phyloP scores from a whole-genome alignment of 1,284 basidiomycete species.

The Tremellales sp. region DNA sequence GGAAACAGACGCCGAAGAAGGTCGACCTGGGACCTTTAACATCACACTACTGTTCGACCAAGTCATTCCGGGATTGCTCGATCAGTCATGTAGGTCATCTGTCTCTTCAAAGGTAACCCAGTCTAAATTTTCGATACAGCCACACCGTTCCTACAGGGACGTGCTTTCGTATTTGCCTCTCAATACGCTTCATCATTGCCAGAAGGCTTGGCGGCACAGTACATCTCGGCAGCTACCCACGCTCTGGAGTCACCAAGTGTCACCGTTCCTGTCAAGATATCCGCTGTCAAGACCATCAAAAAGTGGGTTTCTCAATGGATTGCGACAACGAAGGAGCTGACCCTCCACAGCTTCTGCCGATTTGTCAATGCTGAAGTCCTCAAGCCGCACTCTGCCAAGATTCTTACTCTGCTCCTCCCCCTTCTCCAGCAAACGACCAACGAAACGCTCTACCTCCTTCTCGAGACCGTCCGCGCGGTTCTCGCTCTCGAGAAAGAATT shows the following conservation, averaged over 20 bases:
- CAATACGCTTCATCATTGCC: conserved; percentile 77
- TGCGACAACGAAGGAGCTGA: background rate
- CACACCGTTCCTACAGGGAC: conserved; percentile 84
- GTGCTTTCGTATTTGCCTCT: conserved; percentile 90
- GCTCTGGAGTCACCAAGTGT: conserved; percentile 72
- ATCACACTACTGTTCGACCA: conserved; percentile 69
- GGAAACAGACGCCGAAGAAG: conserved; percentile 64
- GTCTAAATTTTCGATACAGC: conserved; percentile 52
- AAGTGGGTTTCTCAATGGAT: conserved; percentile 57
- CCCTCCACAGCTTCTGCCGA: conserved; percentile 51
- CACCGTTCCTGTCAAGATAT: conserved; percentile 82
- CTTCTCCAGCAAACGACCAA: conserved; percentile 75
- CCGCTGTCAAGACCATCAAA: conserved; percentile 84
- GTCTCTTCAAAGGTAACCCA: background rate
- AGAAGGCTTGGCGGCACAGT: conserved; percentile 67
- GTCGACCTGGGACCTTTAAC: conserved; percentile 64
- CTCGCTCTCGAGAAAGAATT: conserved; percentile 68
- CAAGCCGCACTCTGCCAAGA: conserved; percentile 63
- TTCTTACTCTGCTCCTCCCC: conserved; percentile 78
- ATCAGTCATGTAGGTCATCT: conserved; percentile 25
- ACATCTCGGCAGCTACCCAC: conserved; percentile 77
- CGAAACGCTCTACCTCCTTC: conserved; percentile 83
- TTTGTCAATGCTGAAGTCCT: conserved; percentile 54
- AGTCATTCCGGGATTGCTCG: conserved; percentile 72
- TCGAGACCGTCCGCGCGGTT: conserved; percentile 78